Evolutionary conservation across 371 early-diverging fungal species (phyloP).

Genomic region (Mucor racemosus): DNA sequence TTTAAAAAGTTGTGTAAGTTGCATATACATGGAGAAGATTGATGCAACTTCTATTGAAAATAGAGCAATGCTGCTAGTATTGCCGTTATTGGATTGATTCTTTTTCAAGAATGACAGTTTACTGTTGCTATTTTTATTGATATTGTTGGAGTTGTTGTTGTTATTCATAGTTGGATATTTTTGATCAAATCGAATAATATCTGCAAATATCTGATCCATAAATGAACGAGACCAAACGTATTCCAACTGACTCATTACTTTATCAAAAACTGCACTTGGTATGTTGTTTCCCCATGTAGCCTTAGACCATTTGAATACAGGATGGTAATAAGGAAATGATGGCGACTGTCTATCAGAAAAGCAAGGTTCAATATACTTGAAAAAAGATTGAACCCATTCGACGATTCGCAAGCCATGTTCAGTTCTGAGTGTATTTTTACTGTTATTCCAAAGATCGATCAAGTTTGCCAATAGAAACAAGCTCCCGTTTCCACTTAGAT

Average conservation of each 20-base stretch:
- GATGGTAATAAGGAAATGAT: slow-evolving; percentile 60
- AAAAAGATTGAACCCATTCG: slow-evolving; percentile 33
- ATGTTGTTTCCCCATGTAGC: slow-evolving; percentile 47
- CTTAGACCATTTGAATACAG: slow-evolving; percentile 69
- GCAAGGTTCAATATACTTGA: slow-evolving; percentile 42
- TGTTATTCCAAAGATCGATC: slow-evolving; percentile 39
- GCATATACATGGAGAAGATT: slow-evolving; percentile 58
- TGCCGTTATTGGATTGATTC: neutral
- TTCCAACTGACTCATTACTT: slow-evolving; percentile 56
- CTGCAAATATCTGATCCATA: slow-evolving; percentile 47
- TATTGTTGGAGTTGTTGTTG: neutral
- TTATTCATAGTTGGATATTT: neutral
- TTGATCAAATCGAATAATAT: slow-evolving; percentile 38
- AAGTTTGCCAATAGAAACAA: slow-evolving; percentile 66
- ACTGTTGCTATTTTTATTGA: neutral
- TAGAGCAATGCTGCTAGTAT: slow-evolving; percentile 24
- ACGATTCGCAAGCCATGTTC: slow-evolving; percentile 26
- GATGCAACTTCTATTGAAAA: slow-evolving; percentile 58
- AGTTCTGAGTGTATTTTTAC: neutral
- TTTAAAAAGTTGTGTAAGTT: slow-evolving; percentile 48
- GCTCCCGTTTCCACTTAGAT: slow-evolving; percentile 53
- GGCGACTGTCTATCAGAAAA: slow-evolving; percentile 54
- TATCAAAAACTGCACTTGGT: slow-evolving; percentile 44
- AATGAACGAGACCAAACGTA: slow-evolving; percentile 65
- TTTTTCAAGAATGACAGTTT: slow-evolving; percentile 4